Base-by-base conservation (phyloP, 495 filamentous ascomycete genomes). In the Ascobolus immersus region DNA sequence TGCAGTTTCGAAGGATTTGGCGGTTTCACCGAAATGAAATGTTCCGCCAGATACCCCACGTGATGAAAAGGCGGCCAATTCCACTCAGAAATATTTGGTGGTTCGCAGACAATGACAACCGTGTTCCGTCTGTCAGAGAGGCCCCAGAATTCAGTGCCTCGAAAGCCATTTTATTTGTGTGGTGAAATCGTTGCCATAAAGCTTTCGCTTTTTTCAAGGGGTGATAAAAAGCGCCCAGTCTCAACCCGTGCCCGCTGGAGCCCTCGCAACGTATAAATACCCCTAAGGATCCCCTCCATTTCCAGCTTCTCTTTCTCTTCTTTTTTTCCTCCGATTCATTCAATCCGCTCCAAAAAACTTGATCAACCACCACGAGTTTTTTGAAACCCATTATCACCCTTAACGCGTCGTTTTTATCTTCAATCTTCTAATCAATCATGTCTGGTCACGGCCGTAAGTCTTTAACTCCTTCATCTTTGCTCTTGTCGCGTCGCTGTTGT, bases 391-490 rank as follows among this genome's bases (percentile, higher is more conserved):
- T 13, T 30, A 33, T 29, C 30, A 34, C 28, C 47, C 41, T 42
- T 33, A 35, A 37, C 41, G 37, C 47, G 52, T 51, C 23, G 12
- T 26, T 12, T 1, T 26, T 12, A 26, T 52, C 44, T 47, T 44
- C 50, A 42, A 53, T 50, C 49, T 49, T 48, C 47, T 28, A 44
- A 47, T 34, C 42, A 44, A 52, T 44, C 42, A 37, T 50, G 37
- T 34, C 21, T 54, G 65, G 77, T 56, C 43, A 90, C 89, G 80
- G 82, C 80, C 80, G 80, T 91, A 67, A 77, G 80, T 80, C 51
- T 39, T 46, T 47, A 31, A 35, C 18, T 40, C 33, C 23, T 26
- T 26, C 12, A 9, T 26, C 12, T 2, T 26, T 26, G 9, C 12
- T 26, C 1, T 2, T 12, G 23, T 9, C 9, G 23, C 9, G 23